Evolutionary conservation across 1,284 basidiomycete genomes (phyloP).

Genomic region (Ceratobasidium sp.): DNA sequence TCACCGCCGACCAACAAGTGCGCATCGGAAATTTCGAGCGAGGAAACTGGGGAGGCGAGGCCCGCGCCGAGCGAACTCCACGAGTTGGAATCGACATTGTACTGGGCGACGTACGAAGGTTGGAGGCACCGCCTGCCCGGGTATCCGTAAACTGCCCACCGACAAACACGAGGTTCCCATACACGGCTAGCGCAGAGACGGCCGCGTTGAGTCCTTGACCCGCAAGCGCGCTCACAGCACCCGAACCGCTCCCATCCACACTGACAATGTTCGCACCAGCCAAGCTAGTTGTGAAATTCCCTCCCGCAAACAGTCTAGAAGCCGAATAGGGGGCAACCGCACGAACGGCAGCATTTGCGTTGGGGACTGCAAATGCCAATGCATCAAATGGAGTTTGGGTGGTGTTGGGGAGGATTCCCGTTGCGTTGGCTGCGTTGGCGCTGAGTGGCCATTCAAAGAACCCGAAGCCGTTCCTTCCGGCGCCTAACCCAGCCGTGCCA

Average conservation of each 20-base stretch:
- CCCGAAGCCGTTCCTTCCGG: conserved; percentile 63
- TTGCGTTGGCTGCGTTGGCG: conserved; percentile 58
- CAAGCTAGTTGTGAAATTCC: conserved; percentile 68
- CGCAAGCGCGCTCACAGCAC: conserved; percentile 57
- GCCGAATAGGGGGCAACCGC: conserved; percentile 70
- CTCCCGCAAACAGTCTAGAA: conserved; percentile 76
- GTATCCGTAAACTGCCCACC: conserved; percentile 87
- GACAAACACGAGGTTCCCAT: conserved; percentile 72
- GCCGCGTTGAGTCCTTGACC: conserved; percentile 75
- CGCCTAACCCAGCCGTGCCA: conserved; percentile 43
- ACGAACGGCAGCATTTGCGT: conserved; percentile 55
- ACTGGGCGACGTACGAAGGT: conserved; percentile 75
- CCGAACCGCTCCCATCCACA: conserved; percentile 57
- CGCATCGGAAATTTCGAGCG: conserved; percentile 60
- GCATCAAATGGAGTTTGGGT: conserved; percentile 75
- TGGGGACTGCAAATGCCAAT: conserved; percentile 54
- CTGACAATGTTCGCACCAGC: conserved; percentile 75
- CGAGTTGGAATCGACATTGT: conserved; percentile 68
- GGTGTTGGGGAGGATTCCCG: conserved; percentile 65
- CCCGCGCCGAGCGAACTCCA: conserved; percentile 81
- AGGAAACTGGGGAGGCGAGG: conserved; percentile 75
- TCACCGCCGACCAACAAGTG: conserved; percentile 75
- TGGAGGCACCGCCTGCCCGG: conserved; percentile 58
- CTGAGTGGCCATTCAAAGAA: conserved; percentile 79
- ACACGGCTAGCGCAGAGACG: conserved; percentile 66